phyloP scores from a whole-genome alignment of 768 basidiomycete genomes.

The Podaxis sp. region DNA sequence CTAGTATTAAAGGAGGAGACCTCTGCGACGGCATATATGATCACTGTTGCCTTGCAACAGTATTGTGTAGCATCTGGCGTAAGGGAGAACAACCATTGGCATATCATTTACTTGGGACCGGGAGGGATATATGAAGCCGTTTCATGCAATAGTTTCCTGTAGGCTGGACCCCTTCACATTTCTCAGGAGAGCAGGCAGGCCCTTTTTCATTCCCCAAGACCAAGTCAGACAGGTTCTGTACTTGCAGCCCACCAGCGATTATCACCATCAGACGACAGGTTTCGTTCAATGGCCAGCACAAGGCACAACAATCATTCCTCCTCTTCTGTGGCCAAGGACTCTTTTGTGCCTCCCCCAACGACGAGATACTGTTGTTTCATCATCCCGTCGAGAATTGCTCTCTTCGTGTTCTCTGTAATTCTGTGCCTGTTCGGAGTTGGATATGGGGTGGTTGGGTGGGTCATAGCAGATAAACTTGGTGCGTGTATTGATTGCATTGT shows the following conservation, averaged over 20 bases:
- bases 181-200: conserved; percentile 1
- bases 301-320: not conserved
- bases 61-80: too few relatives aligned
- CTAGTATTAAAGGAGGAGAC: not conserved
- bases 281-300: not conserved
- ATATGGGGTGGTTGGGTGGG: conserved; percentile 12
- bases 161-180: not conserved
- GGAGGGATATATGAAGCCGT: not conserved
- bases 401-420: conserved; percentile 8
- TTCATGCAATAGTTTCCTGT: too few relatives aligned
- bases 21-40: too few relatives aligned
- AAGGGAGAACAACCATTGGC: not conserved
- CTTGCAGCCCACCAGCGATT: not conserved
- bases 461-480: conserved; percentile 15
- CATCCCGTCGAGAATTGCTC: conserved; percentile 17
- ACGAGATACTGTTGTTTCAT: not conserved
- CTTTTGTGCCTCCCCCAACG: not conserved
- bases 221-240: conserved; percentile 11
- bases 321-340: not conserved
- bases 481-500: not conserved
- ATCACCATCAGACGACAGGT: not conserved
- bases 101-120: not conserved
- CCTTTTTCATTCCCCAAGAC: not conserved
- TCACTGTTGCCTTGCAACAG: too few relatives aligned
- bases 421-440: conserved; percentile 12